phyloP scores from a whole-genome alignment of 805 yeast genomes.

The Cyberlindnera subsufficiens region DNA sequence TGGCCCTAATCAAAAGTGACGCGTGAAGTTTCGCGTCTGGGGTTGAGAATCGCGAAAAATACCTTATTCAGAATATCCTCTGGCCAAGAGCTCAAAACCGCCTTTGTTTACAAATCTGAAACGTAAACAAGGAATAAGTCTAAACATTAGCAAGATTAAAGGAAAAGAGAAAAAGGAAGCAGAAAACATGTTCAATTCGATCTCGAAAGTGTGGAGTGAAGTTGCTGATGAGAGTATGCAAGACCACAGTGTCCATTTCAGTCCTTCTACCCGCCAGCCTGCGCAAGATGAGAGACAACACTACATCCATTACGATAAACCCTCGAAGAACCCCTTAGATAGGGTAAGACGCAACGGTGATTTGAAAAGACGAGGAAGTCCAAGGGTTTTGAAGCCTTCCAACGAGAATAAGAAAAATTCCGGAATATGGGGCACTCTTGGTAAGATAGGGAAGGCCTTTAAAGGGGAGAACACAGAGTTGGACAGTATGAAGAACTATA shows the following conservation, averaged over 20 bases:
- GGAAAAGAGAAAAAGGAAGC: too few relatives aligned
- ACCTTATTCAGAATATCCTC: too few relatives aligned
- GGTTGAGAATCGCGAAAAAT: too few relatives aligned
- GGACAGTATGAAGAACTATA: constrained; percentile 17
- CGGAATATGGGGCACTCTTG: constrained; percentile 13
- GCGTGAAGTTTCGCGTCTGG: too few relatives aligned
- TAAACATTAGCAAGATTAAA: too few relatives aligned
- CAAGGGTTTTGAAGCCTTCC: constrained; percentile 16
- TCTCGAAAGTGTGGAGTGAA: constrained; percentile 20
- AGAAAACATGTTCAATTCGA: constrained; percentile 15
- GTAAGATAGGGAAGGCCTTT: constrained; percentile 16
- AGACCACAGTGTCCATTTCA: constrained; percentile 9
- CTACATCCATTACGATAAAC: constrained; percentile 14
- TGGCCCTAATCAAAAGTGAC: too few relatives aligned
- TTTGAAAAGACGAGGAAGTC: constrained; percentile 10
- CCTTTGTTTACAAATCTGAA: too few relatives aligned
- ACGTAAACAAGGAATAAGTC: too few relatives aligned
- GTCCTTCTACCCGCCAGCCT: constrained; percentile 6
- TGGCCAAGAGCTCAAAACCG: too few relatives aligned
- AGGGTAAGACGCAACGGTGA: constrained; percentile 3
- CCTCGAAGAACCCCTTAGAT: constrained; percentile 5
- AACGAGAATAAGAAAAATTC: constrained; percentile 9
- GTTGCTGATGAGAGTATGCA: constrained; percentile 13
- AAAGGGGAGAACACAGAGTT: constrained; percentile 13
- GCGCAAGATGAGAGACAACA: constrained; percentile 2